These are phyloP conservation scores for Chrysoporthe austroafricana DNA, from an alignment of 2,329 filamentous ascomycete species.

Conservation along the genomic window DNA sequence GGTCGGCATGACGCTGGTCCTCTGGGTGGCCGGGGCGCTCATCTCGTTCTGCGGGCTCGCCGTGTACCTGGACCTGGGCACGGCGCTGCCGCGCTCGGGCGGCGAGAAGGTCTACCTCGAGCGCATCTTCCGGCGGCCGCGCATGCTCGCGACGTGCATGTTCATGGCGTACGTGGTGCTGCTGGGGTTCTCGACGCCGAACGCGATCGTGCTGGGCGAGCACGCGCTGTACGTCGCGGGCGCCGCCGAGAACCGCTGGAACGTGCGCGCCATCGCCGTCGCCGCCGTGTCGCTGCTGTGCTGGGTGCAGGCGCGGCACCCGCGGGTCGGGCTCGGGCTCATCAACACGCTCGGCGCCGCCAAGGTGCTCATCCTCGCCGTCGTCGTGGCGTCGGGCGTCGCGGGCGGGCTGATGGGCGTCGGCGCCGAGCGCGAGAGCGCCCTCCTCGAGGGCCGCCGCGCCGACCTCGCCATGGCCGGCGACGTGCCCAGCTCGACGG, in stretches of 20 bases:
- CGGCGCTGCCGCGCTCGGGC: slow-evolving; percentile 49
- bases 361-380: slow-evolving; percentile 53
- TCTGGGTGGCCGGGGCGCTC: slow-evolving; percentile 57
- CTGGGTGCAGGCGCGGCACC: slow-evolving; percentile 49
- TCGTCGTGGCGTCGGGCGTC: slow-evolving; percentile 49
- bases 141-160: slow-evolving; percentile 56
- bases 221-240: slow-evolving; percentile 53
- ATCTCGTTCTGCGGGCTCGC: slow-evolving; percentile 50
- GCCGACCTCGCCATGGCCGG: slow-evolving; percentile 33
- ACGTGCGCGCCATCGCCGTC: slow-evolving; percentile 52
- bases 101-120: slow-evolving; percentile 60
- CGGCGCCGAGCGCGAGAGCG: slow-evolving; percentile 28
- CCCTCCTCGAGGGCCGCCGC: slow-evolving; percentile 29
- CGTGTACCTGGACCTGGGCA: slow-evolving; percentile 51
- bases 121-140: slow-evolving; percentile 54
- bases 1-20: slow-evolving; percentile 55
- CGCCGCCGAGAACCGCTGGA: slow-evolving; percentile 48
- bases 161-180: slow-evolving; percentile 55
- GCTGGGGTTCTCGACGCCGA: slow-evolving; percentile 55
- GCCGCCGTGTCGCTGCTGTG: slow-evolving; percentile 51
- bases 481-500: slow-evolving; percentile 36
- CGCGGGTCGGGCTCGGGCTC: slow-evolving; percentile 51
- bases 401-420: slow-evolving; percentile 42
- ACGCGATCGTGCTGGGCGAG: slow-evolving; percentile 56
- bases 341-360: slow-evolving; percentile 53